These are phyloP conservation scores for Royoungia palumana DNA, from an alignment of 768 basidiomycete genomes.

Conservation along the genomic window DNA sequence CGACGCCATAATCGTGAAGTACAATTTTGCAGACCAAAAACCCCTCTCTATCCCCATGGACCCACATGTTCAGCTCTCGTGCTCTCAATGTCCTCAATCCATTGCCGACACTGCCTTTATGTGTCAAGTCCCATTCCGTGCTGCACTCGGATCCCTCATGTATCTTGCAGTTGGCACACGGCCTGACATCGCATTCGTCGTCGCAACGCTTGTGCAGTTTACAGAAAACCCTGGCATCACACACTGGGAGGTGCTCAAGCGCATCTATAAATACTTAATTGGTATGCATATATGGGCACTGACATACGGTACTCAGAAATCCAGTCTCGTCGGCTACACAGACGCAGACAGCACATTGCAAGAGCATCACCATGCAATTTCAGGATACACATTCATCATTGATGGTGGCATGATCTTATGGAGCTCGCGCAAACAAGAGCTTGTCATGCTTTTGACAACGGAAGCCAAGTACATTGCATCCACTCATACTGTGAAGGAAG, in stretches of 20 bases:
- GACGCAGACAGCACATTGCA: too few species aligned
- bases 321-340: too few species aligned
- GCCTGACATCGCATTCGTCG: too few species aligned
- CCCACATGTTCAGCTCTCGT: neutral
- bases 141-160: neutral
- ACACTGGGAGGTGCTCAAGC: too few species aligned
- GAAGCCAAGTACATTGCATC: neutral
- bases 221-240: too few species aligned
- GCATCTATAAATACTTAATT: too few species aligned
- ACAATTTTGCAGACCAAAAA: neutral
- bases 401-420: neutral
- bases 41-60: neutral
- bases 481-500: neutral
- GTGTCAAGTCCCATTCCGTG: neutral
- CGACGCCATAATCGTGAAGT: neutral
- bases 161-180: neutral
- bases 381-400: neutral
- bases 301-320: too few species aligned
- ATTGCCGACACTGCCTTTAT: neutral
- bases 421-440: neutral
- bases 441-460: neutral
- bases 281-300: too few species aligned
- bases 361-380: too few species aligned
- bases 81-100: neutral
- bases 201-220: neutral